Base-by-base conservation (phyloP, 2,329 filamentous ascomycete species). In the Fusarium nisikadoi region DNA sequence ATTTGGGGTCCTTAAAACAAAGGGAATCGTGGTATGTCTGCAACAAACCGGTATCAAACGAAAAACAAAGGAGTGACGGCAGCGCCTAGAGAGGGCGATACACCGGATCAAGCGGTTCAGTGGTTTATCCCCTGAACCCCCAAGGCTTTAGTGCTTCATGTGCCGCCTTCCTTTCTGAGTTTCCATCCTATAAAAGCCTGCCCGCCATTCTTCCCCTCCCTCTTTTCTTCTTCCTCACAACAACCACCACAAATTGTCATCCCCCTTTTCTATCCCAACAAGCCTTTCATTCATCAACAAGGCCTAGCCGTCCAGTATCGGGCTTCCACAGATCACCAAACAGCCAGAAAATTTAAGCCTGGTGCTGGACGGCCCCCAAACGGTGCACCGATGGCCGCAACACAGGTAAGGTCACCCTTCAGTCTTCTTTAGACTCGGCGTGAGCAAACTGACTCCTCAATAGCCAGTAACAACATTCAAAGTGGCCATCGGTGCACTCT, bases 171-270 rank as follows among this genome's bases (percentile, higher is more conserved):
- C 20, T 39, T 36, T 5, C 35, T 8, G 6, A n/a, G 12, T 25
- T 50, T 35, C n/a, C n/a, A 35, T 50, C 25, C 17, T 38, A 23
- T 27, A 62, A 67, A 54, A 23, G 8, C 19, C 25, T 27, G n/a
- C 33, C 20, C 47, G 39, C 38, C 13, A 27, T 45, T 27, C 20
- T 29, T 29, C 41, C 42, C 39, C 27, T 35, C 45, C n/a, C 35
- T 47, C 31, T 27, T 57, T 53, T 53, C 20, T 23, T 33, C 49
- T 39, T 27, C 47, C 29, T 64, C 29, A 33, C 60, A 49, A 35
- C 31, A 53, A 54, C 29, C 38, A 54, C n/a, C 23, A 41, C 23
- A 49, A 27, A 10, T 4, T 45, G 29, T 9, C 20, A 41, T 27
- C 25, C 29, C 19, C 42, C 54, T 38, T 45, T 41, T 23, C 27